These are phyloP conservation scores for Immersiporthe knoxdaviesiana DNA, from an alignment of 2,329 filamentous ascomycete genomes.

Conservation along the genomic window DNA sequence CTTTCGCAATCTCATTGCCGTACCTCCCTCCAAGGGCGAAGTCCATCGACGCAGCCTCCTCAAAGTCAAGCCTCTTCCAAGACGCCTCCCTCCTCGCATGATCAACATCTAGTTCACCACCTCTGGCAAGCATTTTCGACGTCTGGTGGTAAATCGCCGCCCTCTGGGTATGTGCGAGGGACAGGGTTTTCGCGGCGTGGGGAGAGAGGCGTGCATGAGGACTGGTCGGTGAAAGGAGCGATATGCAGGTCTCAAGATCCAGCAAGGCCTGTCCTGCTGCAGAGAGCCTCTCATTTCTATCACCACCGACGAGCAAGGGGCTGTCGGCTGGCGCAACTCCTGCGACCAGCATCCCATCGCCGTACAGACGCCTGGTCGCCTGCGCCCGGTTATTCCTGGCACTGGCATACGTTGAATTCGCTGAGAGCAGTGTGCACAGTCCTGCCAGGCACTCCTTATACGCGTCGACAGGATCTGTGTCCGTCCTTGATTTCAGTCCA, in stretches of 20 bases:
- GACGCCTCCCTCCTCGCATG: slow-evolving; percentile 46
- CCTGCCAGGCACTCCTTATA: slow-evolving; percentile 53
- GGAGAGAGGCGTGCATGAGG: slow-evolving; percentile 61
- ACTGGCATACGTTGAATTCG: slow-evolving; percentile 69
- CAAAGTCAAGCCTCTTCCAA: slow-evolving; percentile 61
- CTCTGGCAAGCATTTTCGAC: slow-evolving; percentile 51
- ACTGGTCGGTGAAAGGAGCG: slow-evolving; percentile 58
- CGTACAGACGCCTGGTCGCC: slow-evolving; percentile 63
- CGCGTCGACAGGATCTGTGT: slow-evolving; percentile 44
- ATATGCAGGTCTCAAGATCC: slow-evolving; percentile 63
- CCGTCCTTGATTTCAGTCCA: slow-evolving; percentile 43
- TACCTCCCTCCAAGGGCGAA: slow-evolving; percentile 67
- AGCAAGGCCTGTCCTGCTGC: slow-evolving; percentile 48
- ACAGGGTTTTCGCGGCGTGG: slow-evolving; percentile 66
- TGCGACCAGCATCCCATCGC: slow-evolving; percentile 59
- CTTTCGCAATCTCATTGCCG: slow-evolving; percentile 68
- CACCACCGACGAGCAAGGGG: slow-evolving; percentile 47
- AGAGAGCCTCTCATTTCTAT: slow-evolving; percentile 41
- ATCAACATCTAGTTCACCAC: slow-evolving; percentile 42
- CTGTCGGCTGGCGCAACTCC: slow-evolving; percentile 42
- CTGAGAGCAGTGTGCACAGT: slow-evolving; percentile 59
- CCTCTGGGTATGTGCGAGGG: slow-evolving; percentile 72
- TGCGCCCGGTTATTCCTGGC: slow-evolving; percentile 77
- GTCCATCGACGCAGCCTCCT: slow-evolving; percentile 64
- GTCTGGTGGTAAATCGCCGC: slow-evolving; percentile 66